Percentiles rank a stretch among this genome's conserved stretches.
Conservation (phyloP, 257 asterid species). For the Linaria vulgaris region DNA sequence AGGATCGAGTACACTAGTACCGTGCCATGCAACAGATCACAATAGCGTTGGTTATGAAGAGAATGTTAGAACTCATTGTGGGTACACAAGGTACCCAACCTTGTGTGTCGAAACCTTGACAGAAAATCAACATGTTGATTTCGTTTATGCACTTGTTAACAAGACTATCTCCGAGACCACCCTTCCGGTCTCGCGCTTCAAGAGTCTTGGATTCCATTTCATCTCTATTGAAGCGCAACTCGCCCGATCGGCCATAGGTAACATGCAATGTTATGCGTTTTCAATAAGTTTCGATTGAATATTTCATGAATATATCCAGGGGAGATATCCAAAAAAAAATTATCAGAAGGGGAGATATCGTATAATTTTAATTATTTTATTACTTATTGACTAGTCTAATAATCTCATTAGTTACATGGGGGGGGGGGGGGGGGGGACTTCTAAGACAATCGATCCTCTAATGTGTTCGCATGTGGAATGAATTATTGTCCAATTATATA, state of each 20-base stretch:
- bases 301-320: too few species aligned
- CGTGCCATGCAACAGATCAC: slow-evolving; percentile 7
- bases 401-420: too few species aligned
- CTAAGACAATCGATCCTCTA: too few species aligned
- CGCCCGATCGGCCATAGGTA: slow-evolving; percentile 53
- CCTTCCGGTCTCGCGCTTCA: slow-evolving; percentile 48
- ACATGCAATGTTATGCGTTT: too few species aligned
- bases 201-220: slow-evolving; percentile 41
- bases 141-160: slow-evolving; percentile 50
- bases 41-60: slow-evolving; percentile 15
- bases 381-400: too few species aligned
- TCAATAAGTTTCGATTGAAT: neutral
- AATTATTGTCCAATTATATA: too few species aligned
- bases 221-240: slow-evolving; percentile 50
- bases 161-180: slow-evolving; percentile 39
- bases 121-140: slow-evolving; percentile 28
- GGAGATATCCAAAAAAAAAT: too few species aligned
- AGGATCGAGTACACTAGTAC: slow-evolving; percentile 8
- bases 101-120: slow-evolving; percentile 53
- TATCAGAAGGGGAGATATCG: too few species aligned
- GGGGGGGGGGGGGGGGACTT: too few species aligned
- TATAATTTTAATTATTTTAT: too few species aligned
- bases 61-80: slow-evolving; percentile 40
- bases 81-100: slow-evolving; percentile 57
- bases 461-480: too few species aligned